phyloP scores from a whole-genome alignment of 345 rosid genomes.

The Populus pruinosa region DNA sequence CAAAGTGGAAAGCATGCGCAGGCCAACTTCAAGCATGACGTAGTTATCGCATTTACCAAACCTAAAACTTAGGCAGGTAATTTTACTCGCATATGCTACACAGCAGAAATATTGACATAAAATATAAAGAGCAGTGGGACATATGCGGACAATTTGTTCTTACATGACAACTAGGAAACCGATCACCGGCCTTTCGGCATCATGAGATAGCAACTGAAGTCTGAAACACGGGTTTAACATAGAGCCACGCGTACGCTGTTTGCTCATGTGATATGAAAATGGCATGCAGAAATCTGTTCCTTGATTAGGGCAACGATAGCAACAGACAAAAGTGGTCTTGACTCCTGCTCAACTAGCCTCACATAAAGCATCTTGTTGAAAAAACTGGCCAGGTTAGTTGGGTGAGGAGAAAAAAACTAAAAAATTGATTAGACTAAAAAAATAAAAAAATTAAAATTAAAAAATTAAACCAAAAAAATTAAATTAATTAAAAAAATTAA shows the following conservation, averaged over 20 bases:
- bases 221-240: not conserved
- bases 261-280: not conserved
- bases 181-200: not conserved
- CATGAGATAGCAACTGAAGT: not conserved
- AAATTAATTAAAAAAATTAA: too few relatives aligned
- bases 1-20: not conserved
- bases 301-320: not conserved
- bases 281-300: not conserved
- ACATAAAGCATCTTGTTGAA: not conserved
- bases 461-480: too few relatives aligned
- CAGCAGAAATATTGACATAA: not conserved
- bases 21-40: not conserved
- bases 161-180: not conserved
- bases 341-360: not conserved
- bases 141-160: not conserved
- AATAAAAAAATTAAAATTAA: too few relatives aligned
- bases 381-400: not conserved
- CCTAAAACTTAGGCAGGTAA: not conserved
- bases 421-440: too few relatives aligned
- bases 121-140: not conserved
- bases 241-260: not conserved
- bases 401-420: too few relatives aligned
- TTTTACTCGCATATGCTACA: not conserved
- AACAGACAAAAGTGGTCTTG: not conserved
- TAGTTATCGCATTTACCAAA: not conserved